These are phyloP conservation scores for Auricularia sp. DNA, from an alignment of 768 basidiomycete species.

Conservation along the genomic window DNA sequence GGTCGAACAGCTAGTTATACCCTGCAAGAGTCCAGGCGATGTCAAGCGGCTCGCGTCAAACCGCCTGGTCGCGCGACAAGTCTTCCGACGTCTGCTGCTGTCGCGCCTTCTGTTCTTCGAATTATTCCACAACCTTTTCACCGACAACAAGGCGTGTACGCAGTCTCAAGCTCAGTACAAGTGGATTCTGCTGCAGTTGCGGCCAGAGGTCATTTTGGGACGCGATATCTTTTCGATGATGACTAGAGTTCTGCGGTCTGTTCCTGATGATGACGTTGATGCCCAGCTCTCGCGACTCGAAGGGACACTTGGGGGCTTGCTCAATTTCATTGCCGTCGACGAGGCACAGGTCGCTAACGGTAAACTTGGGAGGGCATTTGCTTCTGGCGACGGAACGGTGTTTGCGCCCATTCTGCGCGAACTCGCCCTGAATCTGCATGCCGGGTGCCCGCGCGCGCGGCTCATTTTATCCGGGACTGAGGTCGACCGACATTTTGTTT, in stretches of 20 bases:
- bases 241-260: background rate
- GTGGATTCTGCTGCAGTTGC: background rate
- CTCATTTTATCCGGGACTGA: background rate
- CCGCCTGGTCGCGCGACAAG: too few species aligned
- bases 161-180: background rate
- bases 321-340: background rate
- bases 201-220: background rate
- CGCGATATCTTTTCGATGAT: background rate
- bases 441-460: background rate
- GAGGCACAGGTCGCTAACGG: background rate
- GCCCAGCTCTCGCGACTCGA: background rate
- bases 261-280: background rate
- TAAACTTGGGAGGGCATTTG: background rate
- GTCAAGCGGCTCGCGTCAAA: too few species aligned
- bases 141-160: background rate
- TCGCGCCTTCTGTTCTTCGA: background rate
- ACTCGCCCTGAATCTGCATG: background rate
- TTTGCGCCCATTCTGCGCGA: background rate
- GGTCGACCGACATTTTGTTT: background rate
- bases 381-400: background rate
- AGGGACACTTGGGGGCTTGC: background rate
- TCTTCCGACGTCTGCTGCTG: too few species aligned
- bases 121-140: background rate
- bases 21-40: too few species aligned
- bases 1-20: background rate